Evolutionary conservation across 768 basidiomycete genomes (phyloP).

Genomic region (Boletellus sp.): DNA sequence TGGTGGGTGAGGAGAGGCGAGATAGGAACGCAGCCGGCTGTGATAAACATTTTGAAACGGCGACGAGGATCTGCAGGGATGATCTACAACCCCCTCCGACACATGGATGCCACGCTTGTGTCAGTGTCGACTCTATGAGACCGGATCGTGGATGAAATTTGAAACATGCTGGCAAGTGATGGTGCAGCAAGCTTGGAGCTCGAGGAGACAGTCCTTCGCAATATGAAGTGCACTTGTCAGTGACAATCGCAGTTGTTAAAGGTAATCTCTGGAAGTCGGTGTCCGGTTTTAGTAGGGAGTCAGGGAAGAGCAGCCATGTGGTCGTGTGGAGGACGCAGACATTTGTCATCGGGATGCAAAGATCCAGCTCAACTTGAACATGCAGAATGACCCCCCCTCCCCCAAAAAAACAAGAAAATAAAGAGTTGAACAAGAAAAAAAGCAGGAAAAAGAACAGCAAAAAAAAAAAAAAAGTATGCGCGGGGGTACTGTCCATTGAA

Average conservation of each 20-base stretch:
- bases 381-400: background rate
- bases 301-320: background rate
- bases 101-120: constrained; percentile 8
- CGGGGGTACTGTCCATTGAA: constrained; percentile 1
- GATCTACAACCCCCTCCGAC: constrained; percentile 11
- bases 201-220: constrained; percentile 11
- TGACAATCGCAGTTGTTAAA: constrained; percentile 3
- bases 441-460: background rate
- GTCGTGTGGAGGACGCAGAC: too few relatives aligned
- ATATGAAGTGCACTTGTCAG: constrained; percentile 14
- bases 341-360: background rate
- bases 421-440: too few relatives aligned
- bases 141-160: constrained; percentile 13
- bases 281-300: background rate
- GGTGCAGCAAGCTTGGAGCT: background rate
- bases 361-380: background rate
- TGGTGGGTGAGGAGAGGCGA: constrained; percentile 11
- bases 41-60: constrained; percentile 19
- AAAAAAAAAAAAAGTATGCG: background rate
- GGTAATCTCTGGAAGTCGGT: constrained; percentile 14
- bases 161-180: constrained; percentile 14
- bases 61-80: constrained; percentile 22
- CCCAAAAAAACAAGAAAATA: background rate
- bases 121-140: constrained; percentile 15
- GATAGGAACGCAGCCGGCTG: constrained; percentile 15